Evolutionary conservation across 805 yeast species (phyloP).

Genomic region (Dipodascus albidus): DNA sequence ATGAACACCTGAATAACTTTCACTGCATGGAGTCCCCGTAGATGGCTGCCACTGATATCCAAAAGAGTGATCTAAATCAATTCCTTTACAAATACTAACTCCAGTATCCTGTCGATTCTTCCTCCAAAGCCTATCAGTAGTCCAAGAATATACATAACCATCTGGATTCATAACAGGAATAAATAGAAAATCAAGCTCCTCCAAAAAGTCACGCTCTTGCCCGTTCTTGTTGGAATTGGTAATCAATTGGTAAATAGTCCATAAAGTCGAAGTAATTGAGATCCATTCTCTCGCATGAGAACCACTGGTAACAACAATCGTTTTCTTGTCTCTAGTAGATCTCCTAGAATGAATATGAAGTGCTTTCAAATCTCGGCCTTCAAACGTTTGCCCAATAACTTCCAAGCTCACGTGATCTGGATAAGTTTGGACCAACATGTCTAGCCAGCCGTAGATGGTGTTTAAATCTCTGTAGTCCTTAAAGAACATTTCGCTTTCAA

Average conservation of each 20-base stretch:
- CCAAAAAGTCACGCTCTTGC: slow-evolving; percentile 36
- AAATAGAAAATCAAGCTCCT: slow-evolving; percentile 57
- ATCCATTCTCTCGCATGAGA: slow-evolving; percentile 75
- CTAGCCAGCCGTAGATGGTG: slow-evolving; percentile 65
- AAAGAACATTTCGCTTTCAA: slow-evolving; percentile 38
- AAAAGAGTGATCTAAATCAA: slow-evolving; percentile 76
- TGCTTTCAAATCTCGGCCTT: slow-evolving; percentile 60
- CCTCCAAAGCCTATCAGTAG: slow-evolving; percentile 71
- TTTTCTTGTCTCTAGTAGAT: slow-evolving; percentile 8
- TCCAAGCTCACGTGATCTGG: slow-evolving; percentile 55
- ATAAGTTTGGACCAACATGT: slow-evolving; percentile 44
- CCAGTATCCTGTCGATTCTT: slow-evolving; percentile 74
- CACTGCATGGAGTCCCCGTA: slow-evolving; percentile 53
- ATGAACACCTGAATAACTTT: slow-evolving; percentile 66
- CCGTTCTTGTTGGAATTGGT: slow-evolving; percentile 31
- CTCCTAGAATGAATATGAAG: slow-evolving; percentile 44
- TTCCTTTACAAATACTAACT: slow-evolving; percentile 59
- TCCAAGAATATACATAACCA: slow-evolving; percentile 82
- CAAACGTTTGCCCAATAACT: slow-evolving; percentile 63
- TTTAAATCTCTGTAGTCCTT: slow-evolving; percentile 55
- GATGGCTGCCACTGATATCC: slow-evolving; percentile 60
- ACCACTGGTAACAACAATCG: slow-evolving; percentile 50
- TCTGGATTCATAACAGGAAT: slow-evolving; percentile 86
- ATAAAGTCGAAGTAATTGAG: slow-evolving; percentile 44
- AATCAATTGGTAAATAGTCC: slow-evolving; percentile 19